Conservation (phyloP, 2,329 filamentous ascomycete species). For the Fusarium chlamydosporum region DNA sequence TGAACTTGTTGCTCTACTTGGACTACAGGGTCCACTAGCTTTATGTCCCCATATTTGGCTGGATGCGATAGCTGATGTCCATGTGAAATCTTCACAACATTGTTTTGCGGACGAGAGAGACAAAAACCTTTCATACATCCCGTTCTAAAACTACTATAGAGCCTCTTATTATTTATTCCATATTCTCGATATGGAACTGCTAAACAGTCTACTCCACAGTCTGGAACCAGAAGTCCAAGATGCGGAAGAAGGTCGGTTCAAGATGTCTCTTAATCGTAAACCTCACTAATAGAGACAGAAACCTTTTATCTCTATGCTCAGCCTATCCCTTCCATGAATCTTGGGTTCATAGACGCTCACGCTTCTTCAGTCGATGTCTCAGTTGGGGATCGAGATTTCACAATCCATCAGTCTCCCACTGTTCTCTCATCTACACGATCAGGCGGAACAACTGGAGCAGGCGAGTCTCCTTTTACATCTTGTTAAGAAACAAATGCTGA, state of each 20-base stretch:
- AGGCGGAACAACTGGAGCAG: constrained; percentile 69
- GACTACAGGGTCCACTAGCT: neutral
- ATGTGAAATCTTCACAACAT: neutral
- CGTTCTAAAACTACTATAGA: neutral
- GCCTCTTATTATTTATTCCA: too few relatives aligned
- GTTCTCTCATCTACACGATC: constrained; percentile 82
- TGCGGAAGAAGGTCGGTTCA: constrained; percentile 61
- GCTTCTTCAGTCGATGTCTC: constrained; percentile 75
- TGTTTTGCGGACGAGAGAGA: neutral
- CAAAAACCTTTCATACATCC: neutral
- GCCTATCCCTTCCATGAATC: constrained; percentile 78
- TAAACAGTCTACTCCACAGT: constrained; percentile 48
- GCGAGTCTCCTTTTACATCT: constrained; percentile 51
- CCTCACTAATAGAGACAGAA: constrained; percentile 68
- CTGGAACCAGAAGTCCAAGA: constrained; percentile 64
- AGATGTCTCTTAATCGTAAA: constrained; percentile 1
- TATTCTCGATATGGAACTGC: constrained; percentile 29
- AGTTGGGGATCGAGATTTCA: constrained; percentile 78
- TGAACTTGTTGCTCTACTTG: neutral
- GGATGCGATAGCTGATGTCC: neutral
- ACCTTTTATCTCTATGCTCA: constrained; percentile 89
- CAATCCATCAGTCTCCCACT: constrained; percentile 85
- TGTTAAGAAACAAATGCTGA: constrained; percentile 11
- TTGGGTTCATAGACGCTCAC: constrained; percentile 86
- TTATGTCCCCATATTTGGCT: neutral